A percentile compares a stretch with the other conserved stretches of the same genome.
phyloP scores from a whole-genome alignment of 2,329 filamentous ascomycete genomes.

The Ophioceras dolichostomum region DNA sequence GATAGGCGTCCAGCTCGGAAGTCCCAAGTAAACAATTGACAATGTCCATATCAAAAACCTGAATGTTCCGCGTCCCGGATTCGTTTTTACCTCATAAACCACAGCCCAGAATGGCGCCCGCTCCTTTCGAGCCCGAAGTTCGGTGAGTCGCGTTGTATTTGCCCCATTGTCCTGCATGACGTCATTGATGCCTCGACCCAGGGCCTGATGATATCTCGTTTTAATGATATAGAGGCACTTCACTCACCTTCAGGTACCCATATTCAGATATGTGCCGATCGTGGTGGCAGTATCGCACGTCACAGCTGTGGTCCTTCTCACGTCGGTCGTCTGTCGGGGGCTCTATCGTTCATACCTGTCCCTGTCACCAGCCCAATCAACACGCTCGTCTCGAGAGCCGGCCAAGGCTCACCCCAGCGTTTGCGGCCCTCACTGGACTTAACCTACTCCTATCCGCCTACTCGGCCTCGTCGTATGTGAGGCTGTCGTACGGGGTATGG shows the following conservation, averaged over 20 bases:
- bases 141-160: too few species aligned
- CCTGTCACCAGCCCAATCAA: conserved; percentile 21
- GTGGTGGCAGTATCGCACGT: conserved; percentile 16
- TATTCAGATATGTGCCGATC: conserved; percentile 20
- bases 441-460: conserved; percentile 16
- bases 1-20: too few species aligned
- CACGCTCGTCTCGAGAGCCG: conserved; percentile 20
- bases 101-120: conserved; percentile 10
- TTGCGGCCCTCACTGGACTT: conserved; percentile 17
- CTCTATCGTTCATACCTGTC: conserved; percentile 22
- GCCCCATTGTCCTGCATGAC: too few species aligned
- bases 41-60: too few species aligned
- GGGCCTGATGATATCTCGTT: too few species aligned
- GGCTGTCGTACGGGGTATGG: conserved; percentile 25
- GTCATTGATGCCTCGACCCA: too few species aligned
- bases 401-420: conserved; percentile 18
- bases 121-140: conserved; percentile 12
- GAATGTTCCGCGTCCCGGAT: too few species aligned
- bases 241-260: not conserved
- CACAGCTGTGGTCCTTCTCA: conserved; percentile 16
- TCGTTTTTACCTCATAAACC: conserved; percentile 4
- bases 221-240: too few species aligned
- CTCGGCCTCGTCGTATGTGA: conserved; percentile 15
- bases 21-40: too few species aligned
- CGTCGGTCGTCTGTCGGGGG: conserved; percentile 17